A percentile compares a stretch with the other conserved stretches of the same genome.
Conservation (phyloP, 2,329 filamentous ascomycete genomes). For the Colletotrichum zoysiae region DNA sequence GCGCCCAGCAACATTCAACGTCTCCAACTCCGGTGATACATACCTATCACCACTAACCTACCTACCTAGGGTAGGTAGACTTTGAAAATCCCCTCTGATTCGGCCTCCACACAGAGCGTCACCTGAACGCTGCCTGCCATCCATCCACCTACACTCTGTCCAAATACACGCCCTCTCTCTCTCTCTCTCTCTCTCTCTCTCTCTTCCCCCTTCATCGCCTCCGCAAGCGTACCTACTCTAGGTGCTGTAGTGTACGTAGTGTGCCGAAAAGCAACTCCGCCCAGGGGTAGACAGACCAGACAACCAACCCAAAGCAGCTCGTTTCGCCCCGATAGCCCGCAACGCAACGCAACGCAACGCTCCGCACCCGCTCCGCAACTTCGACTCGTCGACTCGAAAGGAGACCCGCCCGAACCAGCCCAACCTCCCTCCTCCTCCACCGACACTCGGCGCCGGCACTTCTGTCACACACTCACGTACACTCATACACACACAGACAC, state of each 20-base stretch:
- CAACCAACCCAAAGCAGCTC: constrained; percentile 18
- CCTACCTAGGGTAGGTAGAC: no score
- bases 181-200: not conserved
- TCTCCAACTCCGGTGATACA: constrained; percentile 19
- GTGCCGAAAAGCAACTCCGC: not conserved
- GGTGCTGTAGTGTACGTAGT: no score
- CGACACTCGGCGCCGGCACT: constrained; percentile 40
- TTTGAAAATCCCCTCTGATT: constrained; percentile 2
- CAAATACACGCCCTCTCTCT: not conserved
- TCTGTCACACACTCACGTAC: constrained; percentile 29
- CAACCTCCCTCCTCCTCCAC: constrained; percentile 41
- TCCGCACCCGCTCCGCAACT: constrained; percentile 41
- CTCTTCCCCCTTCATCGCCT: not conserved
- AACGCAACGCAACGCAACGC: constrained; percentile 19
- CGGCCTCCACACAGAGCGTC: not conserved
- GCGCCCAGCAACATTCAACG: constrained; percentile 32
- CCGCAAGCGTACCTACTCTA: not conserved
- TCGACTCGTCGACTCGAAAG: constrained; percentile 38
- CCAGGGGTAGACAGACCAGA: constrained; percentile 15
- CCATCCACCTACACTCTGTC: not conserved
- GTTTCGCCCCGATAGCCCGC: constrained; percentile 41
- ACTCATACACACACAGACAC: constrained; percentile 2
- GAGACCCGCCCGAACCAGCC: constrained; percentile 38
- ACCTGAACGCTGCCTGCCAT: not conserved
- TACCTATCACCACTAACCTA: constrained; percentile 19